A percentile compares a stretch with the other conserved stretches of the same genome.
These are phyloP conservation scores for Populus ilicifolia DNA, from an alignment of 345 rosid species.

Conservation along the genomic window DNA sequence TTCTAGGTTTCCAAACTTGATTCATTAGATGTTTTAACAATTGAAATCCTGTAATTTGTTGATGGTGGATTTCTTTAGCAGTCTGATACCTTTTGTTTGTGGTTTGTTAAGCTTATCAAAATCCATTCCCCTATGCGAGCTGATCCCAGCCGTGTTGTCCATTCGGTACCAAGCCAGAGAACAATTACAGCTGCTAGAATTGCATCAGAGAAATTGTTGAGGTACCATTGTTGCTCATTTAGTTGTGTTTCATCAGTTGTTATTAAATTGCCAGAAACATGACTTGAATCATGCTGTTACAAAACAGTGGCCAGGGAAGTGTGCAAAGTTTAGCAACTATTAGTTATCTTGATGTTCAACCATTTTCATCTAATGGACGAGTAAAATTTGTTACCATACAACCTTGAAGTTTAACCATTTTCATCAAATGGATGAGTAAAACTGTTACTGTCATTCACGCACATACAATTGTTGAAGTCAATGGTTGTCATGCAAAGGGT, in stretches of 20 bases:
- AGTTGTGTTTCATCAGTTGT: not conserved
- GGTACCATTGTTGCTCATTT: conserved; percentile 37
- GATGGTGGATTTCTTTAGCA: not conserved
- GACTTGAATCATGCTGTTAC: not conserved
- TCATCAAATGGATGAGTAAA: not conserved
- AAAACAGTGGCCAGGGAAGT: not conserved
- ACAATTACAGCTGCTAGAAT: conserved; percentile 70
- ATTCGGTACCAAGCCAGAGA: conserved; percentile 61
- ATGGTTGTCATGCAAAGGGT: not conserved
- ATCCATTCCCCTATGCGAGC: conserved; percentile 94
- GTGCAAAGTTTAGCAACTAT: not conserved
- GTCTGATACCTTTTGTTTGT: conserved; percentile 10
- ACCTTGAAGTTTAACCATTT: not conserved
- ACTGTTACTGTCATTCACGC: no score
- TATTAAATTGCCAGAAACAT: not conserved
- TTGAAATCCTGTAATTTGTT: not conserved
- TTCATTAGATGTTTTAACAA: not conserved
- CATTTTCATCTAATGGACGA: not conserved
- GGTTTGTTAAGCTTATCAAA: conserved; percentile 63
- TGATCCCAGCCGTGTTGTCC: conserved; percentile 63
- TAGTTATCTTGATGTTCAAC: not conserved
- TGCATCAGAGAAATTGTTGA: conserved; percentile 78
- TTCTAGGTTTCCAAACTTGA: not conserved
- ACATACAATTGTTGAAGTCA: not conserved
- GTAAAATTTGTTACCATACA: not conserved